Base-by-base conservation (phyloP, 129 eudicot genomes). In the Arctium lappa region DNA sequence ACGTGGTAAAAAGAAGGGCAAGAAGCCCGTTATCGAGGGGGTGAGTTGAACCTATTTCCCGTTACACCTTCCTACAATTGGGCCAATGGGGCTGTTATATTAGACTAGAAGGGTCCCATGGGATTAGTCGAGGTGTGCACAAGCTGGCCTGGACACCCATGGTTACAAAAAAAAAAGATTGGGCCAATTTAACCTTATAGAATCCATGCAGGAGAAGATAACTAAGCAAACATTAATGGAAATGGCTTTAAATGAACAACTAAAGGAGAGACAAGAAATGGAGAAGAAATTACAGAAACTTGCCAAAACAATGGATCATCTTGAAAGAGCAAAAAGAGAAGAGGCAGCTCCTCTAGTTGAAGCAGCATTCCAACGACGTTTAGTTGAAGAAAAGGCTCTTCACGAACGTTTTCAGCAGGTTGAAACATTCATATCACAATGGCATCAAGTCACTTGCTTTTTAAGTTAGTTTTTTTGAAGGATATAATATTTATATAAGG, bases 291-390 rank as follows among this genome's bases (percentile, higher is more conserved):
- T 92, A 60, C 97, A 92, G 82, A 92, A 90, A 78, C 81, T 88
- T 60, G 94, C 89, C 53, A 92, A 90, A 75, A 90, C 89, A 11
- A 85, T 92, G 97, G 97, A 92, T 82, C 76, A 86, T 62, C 75
- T 90, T 85, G 97, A 92, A 85, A 89, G 97, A 70, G 97, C 97
- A 3, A 92, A 92, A 85, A 88, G 97, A 86, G 91, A 92, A 79
- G 91, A 88, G 79, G 92, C 90, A 48, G 83, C 94, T 10, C 91
- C 94, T 7, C 70, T 92, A 70, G 89, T 90, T 74, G 92, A 92
- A 73, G 89, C 90, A 39, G 89, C 94, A 72, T 92, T 80, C 83
- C 90, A 92, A 76, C 86, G 69, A 18, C 90, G 91, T 75, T 56
- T 89, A 31, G 84, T 68, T 34, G 93, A 92, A 82, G 97, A 90